A percentile compares a stretch with the other conserved stretches of the same genome.
These are phyloP conservation scores for Fraxinus pennsylvanica DNA, from an alignment of 257 asterid species.

Conservation along the genomic window DNA sequence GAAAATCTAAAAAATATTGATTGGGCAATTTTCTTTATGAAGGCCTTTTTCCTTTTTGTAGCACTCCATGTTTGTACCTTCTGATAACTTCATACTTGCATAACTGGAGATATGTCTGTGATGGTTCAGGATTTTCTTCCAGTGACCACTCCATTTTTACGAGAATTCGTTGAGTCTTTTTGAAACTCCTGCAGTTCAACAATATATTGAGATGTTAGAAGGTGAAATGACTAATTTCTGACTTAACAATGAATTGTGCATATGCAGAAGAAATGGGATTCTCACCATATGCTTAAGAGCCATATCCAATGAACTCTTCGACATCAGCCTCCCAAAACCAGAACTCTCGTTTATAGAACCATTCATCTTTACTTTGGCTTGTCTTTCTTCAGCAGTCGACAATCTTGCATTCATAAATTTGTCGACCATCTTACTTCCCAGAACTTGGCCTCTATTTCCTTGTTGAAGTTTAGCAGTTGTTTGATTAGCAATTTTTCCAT, in stretches of 20 bases:
- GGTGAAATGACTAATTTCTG: not conserved
- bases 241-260: not conserved
- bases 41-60: not conserved
- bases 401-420: constrained; percentile 63
- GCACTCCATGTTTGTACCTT: too few species aligned
- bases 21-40: not conserved
- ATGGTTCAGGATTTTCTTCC: constrained; percentile 34
- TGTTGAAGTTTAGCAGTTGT: constrained; percentile 20
- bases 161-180: constrained; percentile 29
- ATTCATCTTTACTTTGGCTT: constrained; percentile 33
- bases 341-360: constrained; percentile 54
- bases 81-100: not conserved
- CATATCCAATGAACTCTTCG: constrained; percentile 54
- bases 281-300: constrained; percentile 43
- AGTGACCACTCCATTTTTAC: constrained; percentile 22
- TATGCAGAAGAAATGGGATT: not conserved
- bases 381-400: constrained; percentile 37
- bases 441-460: constrained; percentile 44
- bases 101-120: not conserved
- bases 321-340: constrained; percentile 60
- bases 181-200: constrained; percentile 35
- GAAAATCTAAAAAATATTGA: not conserved
- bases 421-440: constrained; percentile 82
- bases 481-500: constrained; percentile 21
- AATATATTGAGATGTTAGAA: not conserved